Conservation (phyloP, 1,139 yeast species). For the Nakaseomyces uthaithaninus region DNA sequence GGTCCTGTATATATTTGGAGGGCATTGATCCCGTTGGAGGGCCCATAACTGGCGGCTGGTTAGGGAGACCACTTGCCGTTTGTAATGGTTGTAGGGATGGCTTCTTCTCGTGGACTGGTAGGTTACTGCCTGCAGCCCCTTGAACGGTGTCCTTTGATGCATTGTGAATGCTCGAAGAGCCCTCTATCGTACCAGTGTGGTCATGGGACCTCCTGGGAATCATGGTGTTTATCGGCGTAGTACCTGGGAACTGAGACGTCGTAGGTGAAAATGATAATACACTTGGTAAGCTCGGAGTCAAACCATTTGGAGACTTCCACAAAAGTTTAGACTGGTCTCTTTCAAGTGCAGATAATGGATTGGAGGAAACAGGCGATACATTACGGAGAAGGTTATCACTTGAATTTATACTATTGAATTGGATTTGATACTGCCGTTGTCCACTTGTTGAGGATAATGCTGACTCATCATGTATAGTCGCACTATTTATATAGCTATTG, state of each 20-base stretch:
- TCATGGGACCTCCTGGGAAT: neutral
- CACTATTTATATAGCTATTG: slow-evolving; percentile 11
- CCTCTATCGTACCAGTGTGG: neutral
- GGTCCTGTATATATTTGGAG: slow-evolving; percentile 29
- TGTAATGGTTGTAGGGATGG: slow-evolving; percentile 2
- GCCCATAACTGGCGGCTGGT: slow-evolving; percentile 2
- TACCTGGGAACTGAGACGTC: slow-evolving; percentile 3
- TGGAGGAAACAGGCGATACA: slow-evolving; percentile 4
- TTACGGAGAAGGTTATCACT: slow-evolving; percentile 5
- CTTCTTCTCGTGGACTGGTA: neutral
- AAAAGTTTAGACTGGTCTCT: neutral
- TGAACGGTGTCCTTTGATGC: too few relatives aligned
- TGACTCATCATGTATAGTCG: slow-evolving; percentile 12
- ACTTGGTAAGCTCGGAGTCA: neutral
- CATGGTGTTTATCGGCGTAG: slow-evolving; percentile 3
- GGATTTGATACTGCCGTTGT: slow-evolving; percentile 10
- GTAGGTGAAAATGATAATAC: slow-evolving; percentile 3
- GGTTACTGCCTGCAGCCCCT: too few relatives aligned
- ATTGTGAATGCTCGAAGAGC: too few relatives aligned
- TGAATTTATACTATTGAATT: slow-evolving; percentile 4
- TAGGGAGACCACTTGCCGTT: neutral
- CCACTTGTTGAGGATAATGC: slow-evolving; percentile 10
- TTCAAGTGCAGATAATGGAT: slow-evolving; percentile 6
- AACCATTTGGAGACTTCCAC: slow-evolving; percentile 3
- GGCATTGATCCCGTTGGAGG: slow-evolving; percentile 24